These are phyloP conservation scores for Lecanoromycetidae sp. DNA, from an alignment of 2,329 filamentous ascomycete species.

Conservation along the genomic window DNA sequence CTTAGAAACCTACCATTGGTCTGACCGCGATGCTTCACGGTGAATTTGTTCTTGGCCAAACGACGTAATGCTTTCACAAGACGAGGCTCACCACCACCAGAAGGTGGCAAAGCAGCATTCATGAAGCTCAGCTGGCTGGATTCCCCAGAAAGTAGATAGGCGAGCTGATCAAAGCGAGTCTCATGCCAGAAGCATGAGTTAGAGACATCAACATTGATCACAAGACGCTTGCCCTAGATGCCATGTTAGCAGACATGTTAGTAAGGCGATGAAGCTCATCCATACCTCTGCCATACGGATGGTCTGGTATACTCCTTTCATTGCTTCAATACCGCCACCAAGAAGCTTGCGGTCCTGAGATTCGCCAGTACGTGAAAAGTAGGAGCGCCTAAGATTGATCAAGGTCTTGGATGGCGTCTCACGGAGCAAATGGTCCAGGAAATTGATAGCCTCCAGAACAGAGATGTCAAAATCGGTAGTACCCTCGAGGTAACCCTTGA, in stretches of 20 bases:
- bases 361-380: conserved; percentile 51
- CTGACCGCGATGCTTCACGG: conserved; percentile 27
- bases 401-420: conserved; percentile 60
- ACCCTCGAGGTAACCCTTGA: conserved; percentile 55
- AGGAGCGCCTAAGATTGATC: conserved; percentile 65
- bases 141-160: conserved; percentile 11
- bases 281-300: conserved; percentile 58
- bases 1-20: neutral
- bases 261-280: conserved; percentile 1
- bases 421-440: conserved; percentile 79
- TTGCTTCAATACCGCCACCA: conserved; percentile 57
- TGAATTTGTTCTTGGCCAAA: conserved; percentile 32
- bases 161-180: conserved; percentile 20
- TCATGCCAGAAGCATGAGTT: conserved; percentile 74
- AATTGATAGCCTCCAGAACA: conserved; percentile 71
- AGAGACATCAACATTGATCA: conserved; percentile 80
- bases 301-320: conserved; percentile 82
- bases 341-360: conserved; percentile 30
- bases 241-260: conserved; percentile 21
- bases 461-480: conserved; percentile 49
- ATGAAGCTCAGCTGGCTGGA: neutral
- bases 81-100: neutral
- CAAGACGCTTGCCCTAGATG: conserved; percentile 48
- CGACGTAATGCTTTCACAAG: conserved; percentile 30
- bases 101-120: neutral